Conservation (phyloP, 345 rosid genomes). For the Populus pruinosa region DNA sequence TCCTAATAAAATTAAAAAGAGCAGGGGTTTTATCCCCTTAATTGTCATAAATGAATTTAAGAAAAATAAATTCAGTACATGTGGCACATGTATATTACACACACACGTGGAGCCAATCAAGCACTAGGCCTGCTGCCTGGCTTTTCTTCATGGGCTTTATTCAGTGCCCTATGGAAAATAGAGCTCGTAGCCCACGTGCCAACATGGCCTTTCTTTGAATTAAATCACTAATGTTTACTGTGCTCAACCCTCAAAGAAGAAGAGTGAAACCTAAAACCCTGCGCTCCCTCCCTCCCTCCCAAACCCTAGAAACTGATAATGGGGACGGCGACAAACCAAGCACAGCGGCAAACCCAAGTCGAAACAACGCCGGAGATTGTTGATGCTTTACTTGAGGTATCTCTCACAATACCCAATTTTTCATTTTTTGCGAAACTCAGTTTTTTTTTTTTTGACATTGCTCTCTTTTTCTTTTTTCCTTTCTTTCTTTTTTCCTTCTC, state of each 20-base stretch:
- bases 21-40: too few species aligned
- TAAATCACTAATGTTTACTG: not conserved
- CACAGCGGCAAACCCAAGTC: constrained; percentile 7
- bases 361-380: constrained; percentile 37
- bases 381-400: constrained; percentile 65
- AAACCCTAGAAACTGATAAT: constrained; percentile 5
- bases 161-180: not conserved
- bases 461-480: not conserved
- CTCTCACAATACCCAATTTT: not conserved
- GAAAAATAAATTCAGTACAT: too few species aligned
- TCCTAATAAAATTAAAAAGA: too few species aligned
- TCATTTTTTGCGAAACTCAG: not conserved
- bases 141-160: not conserved
- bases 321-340: constrained; percentile 37
- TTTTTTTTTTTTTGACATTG: not conserved
- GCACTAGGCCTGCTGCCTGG: too few species aligned
- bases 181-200: not conserved
- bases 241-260: not conserved
- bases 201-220: not conserved
- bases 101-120: too few species aligned
- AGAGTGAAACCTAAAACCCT: not conserved
- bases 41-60: too few species aligned
- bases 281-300: not conserved
- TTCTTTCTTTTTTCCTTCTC: not conserved
- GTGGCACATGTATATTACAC: too few species aligned